Conservation (phyloP, 2,329 filamentous ascomycete genomes). For the Neofusicoccum cordaticola region DNA sequence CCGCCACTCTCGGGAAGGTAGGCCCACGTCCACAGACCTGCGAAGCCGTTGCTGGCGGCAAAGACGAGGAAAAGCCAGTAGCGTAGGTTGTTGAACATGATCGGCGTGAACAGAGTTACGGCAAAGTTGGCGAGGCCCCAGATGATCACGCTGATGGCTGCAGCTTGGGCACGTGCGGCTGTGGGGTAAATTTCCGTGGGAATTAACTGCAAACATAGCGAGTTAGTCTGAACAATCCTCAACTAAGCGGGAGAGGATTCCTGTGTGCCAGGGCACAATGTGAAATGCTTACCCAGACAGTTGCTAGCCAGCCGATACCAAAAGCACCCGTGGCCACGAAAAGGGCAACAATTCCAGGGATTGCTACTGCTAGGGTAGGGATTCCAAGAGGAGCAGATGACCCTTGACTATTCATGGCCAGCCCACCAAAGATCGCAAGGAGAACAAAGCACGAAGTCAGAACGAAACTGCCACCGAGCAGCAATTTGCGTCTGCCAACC, state of each 20-base stretch:
- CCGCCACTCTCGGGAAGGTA: slow-evolving; percentile 56
- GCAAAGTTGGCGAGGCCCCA: slow-evolving; percentile 60
- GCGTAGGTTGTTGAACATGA: slow-evolving; percentile 59
- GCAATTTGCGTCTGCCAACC: slow-evolving; percentile 52
- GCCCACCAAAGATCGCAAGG: slow-evolving; percentile 51
- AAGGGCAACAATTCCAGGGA: slow-evolving; percentile 52
- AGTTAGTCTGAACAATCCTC: background rate
- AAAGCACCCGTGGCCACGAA: slow-evolving; percentile 60
- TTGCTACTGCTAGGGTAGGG: slow-evolving; percentile 43
- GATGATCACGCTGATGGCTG: slow-evolving; percentile 53
- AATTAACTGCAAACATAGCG: slow-evolving; percentile 30
- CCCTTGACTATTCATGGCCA: slow-evolving; percentile 41
- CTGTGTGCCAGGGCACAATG: no score
- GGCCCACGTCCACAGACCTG: slow-evolving; percentile 54
- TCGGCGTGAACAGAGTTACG: slow-evolving; percentile 56
- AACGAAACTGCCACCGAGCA: slow-evolving; percentile 52
- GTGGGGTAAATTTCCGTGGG: slow-evolving; percentile 59
- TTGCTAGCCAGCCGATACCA: slow-evolving; percentile 59
- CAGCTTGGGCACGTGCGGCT: slow-evolving; percentile 53
- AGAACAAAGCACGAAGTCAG: slow-evolving; percentile 52
- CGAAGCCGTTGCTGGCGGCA: slow-evolving; percentile 53
- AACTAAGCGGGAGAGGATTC: no score
- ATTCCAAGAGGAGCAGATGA: slow-evolving; percentile 30
- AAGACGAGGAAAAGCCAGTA: slow-evolving; percentile 60
- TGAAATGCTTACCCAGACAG: slow-evolving; percentile 46